phyloP scores from a whole-genome alignment of 2,329 filamentous ascomycete genomes.

The Plectosphaerella sp. region DNA sequence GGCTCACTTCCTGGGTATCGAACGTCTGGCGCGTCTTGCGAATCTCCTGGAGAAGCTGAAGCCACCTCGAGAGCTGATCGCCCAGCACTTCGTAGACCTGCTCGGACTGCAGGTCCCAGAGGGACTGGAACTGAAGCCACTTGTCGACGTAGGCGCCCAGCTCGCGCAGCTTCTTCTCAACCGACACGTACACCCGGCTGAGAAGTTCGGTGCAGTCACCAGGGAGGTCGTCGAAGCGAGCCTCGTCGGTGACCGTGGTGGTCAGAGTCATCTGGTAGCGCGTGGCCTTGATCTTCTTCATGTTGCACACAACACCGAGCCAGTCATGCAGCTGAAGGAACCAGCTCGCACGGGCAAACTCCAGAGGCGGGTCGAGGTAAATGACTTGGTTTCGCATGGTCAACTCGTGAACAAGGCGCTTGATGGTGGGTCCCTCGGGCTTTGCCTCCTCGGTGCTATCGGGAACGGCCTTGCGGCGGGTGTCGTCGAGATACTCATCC shows the following conservation, averaged over 20 bases:
- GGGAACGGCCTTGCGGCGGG: conserved; percentile 44
- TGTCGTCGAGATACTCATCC: conserved; percentile 50
- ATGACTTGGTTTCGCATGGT: conserved; percentile 98
- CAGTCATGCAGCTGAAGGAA: conserved; percentile 88
- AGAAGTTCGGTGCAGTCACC: conserved; percentile 77
- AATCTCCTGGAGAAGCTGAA: conserved; percentile 95
- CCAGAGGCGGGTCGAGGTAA: conserved; percentile 88
- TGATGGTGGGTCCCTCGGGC: conserved; percentile 60
- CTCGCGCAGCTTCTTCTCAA: conserved; percentile 77
- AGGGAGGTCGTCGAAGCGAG: conserved; percentile 79
- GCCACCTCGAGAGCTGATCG: conserved; percentile 86
- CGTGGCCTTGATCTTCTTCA: conserved; percentile 91
- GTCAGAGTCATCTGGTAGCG: conserved; percentile 88
- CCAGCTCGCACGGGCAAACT: conserved; percentile 91
- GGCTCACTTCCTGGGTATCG: conserved; percentile 91
- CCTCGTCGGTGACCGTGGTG: conserved; percentile 58
- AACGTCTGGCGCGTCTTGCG: conserved; percentile 94
- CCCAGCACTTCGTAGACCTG: conserved; percentile 91
- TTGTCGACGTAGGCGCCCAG: conserved; percentile 90
- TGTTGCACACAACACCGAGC: conserved; percentile 87
- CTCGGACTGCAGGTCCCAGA: conserved; percentile 96
- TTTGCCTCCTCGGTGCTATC: conserved; percentile 38
- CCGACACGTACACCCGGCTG: conserved; percentile 71
- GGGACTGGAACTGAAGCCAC: conserved; percentile 96
- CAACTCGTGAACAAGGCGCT: conserved; percentile 79